Base-by-base conservation (phyloP, 345 rosid genomes). In the Populus davidiana region DNA sequence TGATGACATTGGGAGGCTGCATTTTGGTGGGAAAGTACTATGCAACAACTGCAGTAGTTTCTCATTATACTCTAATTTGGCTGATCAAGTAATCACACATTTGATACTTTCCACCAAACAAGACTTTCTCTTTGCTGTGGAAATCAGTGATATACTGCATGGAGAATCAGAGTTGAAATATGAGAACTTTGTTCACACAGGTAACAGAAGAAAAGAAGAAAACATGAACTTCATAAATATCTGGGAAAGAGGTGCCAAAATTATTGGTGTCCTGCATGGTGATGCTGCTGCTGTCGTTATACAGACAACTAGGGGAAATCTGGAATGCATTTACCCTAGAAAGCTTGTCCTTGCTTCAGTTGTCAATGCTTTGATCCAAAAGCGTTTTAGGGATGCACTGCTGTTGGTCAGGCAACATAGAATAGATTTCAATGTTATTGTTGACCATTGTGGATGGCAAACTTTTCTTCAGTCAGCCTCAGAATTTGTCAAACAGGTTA, bases 321-420 rank as follows among this genome's bases (percentile, higher is more conserved):
- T 96, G 5, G 99, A 93, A 80, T 88, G 95, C 85, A 81, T 93
- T 78, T 92, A 88, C 79, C 99, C 99, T 14, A 92, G 99, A 88
- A 93, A 96, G 88, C 78, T 96, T 84, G 99, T 92, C 27, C 80
- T 93, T 50, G 84, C 92, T 31, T 90, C 98, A 71, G 89, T 96
- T 74, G 68, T 87, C 39, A 90, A 91, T 85, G 97, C 93, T 69
- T 83, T 96, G 86, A 81, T 80, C 74, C 91, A 88, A 79, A 68
- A 84, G 72, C 92, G 90, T 78, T 96, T 90, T 75, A 87, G 82
- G 81, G 95, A 93, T 87, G 97, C 97, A 62, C 81, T 93, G 62
- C 82, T 86, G 77, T 91, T 96, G 97, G 99, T 96, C 59, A 90
- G 99, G 88, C 89, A 97, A 62, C 99, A 96, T 25, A 90, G 99